Evolutionary conservation across 805 yeast species (phyloP).

Genomic region (Scheffersomyces amazonensis): DNA sequence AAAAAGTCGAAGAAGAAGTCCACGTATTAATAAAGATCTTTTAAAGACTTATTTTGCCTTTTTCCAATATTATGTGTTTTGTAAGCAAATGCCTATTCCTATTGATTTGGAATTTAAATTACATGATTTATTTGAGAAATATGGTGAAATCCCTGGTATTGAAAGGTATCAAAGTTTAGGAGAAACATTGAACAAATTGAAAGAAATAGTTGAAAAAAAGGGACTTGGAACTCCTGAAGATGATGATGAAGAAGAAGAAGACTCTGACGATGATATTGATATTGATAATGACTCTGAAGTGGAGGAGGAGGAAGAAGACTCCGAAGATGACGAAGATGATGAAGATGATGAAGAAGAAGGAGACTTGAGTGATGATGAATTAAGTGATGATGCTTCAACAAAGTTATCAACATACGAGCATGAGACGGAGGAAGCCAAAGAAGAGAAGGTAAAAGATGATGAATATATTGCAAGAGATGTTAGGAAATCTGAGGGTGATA

Average conservation of each 20-base stretch:
- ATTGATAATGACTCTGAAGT: slow-evolving; percentile 12
- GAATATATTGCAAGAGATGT: slow-evolving; percentile 11
- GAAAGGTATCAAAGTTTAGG: slow-evolving; percentile 32
- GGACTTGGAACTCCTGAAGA: slow-evolving; percentile 5
- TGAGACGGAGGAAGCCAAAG: slow-evolving; percentile 27
- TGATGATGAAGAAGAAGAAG: slow-evolving; percentile 13
- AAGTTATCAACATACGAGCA: background rate
- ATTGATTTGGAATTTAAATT: slow-evolving; percentile 57
- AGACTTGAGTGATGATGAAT: slow-evolving; percentile 21
- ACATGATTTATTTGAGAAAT: slow-evolving; percentile 37
- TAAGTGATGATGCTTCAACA: slow-evolving; percentile 7
- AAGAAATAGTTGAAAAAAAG: slow-evolving; percentile 16
- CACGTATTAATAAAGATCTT: slow-evolving; percentile 9
- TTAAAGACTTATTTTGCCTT: slow-evolving; percentile 44
- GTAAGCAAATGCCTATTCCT: slow-evolving; percentile 63
- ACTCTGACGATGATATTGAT: slow-evolving; percentile 15
- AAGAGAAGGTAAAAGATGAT: slow-evolving; percentile 14
- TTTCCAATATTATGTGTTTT: slow-evolving; percentile 68
- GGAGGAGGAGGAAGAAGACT: slow-evolving; percentile 13
- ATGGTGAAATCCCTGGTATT: slow-evolving; percentile 24
- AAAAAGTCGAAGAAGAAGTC: background rate
- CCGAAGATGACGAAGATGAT: slow-evolving; percentile 10
- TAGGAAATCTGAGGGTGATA: slow-evolving; percentile 9
- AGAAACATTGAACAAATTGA: slow-evolving; percentile 44
- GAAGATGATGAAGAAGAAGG: slow-evolving; percentile 13